Percentiles rank a stretch among this genome's conserved stretches.
These are phyloP conservation scores for Cichorium intybus DNA, from an alignment of 140 eudicot species.

Conservation along the genomic window DNA sequence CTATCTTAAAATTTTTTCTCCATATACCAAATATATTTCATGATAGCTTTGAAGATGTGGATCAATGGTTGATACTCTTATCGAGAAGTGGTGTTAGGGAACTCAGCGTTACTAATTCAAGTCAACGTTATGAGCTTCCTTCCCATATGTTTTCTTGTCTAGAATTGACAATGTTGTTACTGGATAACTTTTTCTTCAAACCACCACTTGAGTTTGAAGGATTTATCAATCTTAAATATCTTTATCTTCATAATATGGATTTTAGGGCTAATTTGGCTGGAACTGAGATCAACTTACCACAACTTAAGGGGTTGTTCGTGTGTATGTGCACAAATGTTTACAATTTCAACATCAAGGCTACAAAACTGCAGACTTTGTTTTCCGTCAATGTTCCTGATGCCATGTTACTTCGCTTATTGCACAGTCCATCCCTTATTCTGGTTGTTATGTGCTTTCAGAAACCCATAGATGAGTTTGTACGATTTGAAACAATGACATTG, in stretches of 20 bases:
- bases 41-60: background rate
- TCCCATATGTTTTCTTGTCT: background rate
- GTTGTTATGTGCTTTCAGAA: background rate
- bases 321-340: background rate
- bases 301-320: background rate
- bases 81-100: background rate
- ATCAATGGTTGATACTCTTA: background rate
- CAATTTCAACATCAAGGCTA: background rate
- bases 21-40: background rate
- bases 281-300: background rate
- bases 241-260: background rate
- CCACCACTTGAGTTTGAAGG: slow-evolving; percentile 1
- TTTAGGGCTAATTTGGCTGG: background rate
- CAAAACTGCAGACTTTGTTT: background rate
- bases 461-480: background rate
- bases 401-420: background rate
- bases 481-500: background rate
- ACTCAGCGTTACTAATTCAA: background rate
- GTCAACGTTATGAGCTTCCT: background rate
- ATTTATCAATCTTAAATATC: background rate
- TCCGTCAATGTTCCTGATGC: background rate
- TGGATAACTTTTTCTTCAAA: background rate
- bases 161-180: background rate
- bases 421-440: background rate
- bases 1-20: background rate